A percentile compares a stretch with the other conserved stretches of the same genome.
Conservation (phyloP, 345 rosid genomes). For the Boechera retrofracta region DNA sequence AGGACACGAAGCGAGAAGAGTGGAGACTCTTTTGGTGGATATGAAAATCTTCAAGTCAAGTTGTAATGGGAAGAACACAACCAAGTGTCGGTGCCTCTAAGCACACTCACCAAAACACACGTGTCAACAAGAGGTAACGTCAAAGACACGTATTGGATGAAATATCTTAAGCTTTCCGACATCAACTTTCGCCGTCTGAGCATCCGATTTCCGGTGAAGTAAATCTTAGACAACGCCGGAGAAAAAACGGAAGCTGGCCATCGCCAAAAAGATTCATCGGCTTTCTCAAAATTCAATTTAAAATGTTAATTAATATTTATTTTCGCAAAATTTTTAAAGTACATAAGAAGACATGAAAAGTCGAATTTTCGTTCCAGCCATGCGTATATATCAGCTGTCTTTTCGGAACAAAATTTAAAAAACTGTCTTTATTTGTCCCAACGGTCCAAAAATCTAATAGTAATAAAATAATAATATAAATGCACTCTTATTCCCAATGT, state of each 20-base stretch:
- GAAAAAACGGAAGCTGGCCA: too few relatives aligned
- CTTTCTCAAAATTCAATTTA: too few relatives aligned
- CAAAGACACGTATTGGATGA: too few relatives aligned
- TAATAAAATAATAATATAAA: conserved; percentile 19
- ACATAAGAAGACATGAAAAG: conserved; percentile 23
- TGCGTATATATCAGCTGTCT: conserved; percentile 37
- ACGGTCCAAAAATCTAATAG: conserved; percentile 39
- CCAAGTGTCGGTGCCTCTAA: conserved; percentile 39
- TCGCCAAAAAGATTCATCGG: too few relatives aligned
- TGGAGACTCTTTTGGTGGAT: conserved; percentile 19
- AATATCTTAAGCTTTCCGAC: too few relatives aligned
- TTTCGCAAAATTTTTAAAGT: not conserved
- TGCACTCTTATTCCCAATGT: conserved; percentile 11
- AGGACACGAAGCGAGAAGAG: conserved; percentile 23
- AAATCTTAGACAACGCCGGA: too few relatives aligned
- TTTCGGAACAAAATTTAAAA: conserved; percentile 21
- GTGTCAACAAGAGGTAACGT: too few relatives aligned
- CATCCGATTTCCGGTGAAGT: too few relatives aligned
- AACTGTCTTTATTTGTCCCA: conserved; percentile 36
- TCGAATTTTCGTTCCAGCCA: conserved; percentile 19
- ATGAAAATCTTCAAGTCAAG: conserved; percentile 25
- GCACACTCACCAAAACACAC: not conserved
- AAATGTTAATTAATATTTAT: not conserved
- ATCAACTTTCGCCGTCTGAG: too few relatives aligned
- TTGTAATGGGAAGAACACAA: conserved; percentile 23